These are phyloP conservation scores for Ormosia emarginata DNA, from an alignment of 306 rosid genomes.

Conservation along the genomic window DNA sequence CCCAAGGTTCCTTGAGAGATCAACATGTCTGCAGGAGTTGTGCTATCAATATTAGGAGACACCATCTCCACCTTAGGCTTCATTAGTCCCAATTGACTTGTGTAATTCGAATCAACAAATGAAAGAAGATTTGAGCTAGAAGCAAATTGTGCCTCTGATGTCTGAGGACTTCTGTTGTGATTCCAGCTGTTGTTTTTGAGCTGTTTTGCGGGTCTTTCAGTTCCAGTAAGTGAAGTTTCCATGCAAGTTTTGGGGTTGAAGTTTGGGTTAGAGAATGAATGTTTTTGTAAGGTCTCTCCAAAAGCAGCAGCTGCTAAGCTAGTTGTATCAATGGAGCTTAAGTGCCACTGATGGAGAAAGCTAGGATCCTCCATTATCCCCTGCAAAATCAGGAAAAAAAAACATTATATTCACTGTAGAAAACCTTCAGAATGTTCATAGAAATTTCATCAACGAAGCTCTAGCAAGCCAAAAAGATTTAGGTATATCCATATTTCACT, in stretches of 20 bases:
- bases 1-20: constrained; percentile 42
- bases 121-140: constrained; percentile 50
- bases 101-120: constrained; percentile 41
- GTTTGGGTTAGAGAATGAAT: constrained; percentile 33
- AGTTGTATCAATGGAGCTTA: constrained; percentile 51
- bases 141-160: constrained; percentile 35
- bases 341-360: constrained; percentile 60
- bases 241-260: constrained; percentile 43
- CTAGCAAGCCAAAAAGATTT: background rate
- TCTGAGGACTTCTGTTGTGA: constrained; percentile 29
- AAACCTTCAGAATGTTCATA: background rate
- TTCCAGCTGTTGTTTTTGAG: constrained; percentile 49
- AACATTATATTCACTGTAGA: background rate
- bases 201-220: constrained; percentile 52
- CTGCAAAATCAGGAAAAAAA: constrained; percentile 36
- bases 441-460: background rate
- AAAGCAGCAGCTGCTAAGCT: constrained; percentile 50
- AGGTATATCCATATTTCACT: background rate
- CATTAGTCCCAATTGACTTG: constrained; percentile 47
- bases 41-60: constrained; percentile 30
- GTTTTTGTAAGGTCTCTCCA: constrained; percentile 59
- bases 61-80: constrained; percentile 67
- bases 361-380: constrained; percentile 60
- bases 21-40: constrained; percentile 43
- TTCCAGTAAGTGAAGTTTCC: constrained; percentile 30